Conservation (phyloP, 2,329 filamentous ascomycete genomes). For the Aspergillus luchuensis region DNA sequence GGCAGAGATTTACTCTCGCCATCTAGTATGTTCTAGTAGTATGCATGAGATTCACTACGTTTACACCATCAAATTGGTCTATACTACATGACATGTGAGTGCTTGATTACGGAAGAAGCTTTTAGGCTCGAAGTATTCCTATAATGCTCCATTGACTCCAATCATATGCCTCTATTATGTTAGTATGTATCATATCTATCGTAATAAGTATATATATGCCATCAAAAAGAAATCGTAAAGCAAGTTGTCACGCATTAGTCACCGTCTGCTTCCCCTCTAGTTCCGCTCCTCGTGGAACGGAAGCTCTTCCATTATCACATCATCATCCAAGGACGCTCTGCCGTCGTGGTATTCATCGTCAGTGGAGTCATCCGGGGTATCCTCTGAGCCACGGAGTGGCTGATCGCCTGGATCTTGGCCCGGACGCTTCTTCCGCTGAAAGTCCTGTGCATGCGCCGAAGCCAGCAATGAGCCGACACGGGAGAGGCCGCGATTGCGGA, state of each 20-base stretch:
- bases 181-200: constrained; percentile 14
- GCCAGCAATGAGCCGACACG: constrained; percentile 70
- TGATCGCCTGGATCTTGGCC: constrained; percentile 44
- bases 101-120: too few species aligned
- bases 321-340: constrained; percentile 15
- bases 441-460: constrained; percentile 85
- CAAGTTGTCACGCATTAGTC: background rate
- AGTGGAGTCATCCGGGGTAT: constrained; percentile 39
- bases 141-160: background rate
- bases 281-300: constrained; percentile 12
- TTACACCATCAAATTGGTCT: background rate
- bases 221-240: constrained; percentile 4
- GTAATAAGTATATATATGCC: constrained; percentile 15
- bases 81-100: too few species aligned
- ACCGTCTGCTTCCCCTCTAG: background rate
- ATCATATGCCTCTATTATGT: background rate
- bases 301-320: constrained; percentile 22
- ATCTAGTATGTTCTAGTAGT: too few species aligned
- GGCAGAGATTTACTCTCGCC: background rate
- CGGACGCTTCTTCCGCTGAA: constrained; percentile 72
- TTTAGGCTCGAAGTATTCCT: too few species aligned
- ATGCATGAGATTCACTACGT: too few species aligned
- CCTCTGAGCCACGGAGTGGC: constrained; percentile 37
- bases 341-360: constrained; percentile 40
- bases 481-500: constrained; percentile 42